These are phyloP conservation scores for Exophiala bonariae DNA, from an alignment of 2,329 filamentous ascomycete species.

Conservation along the genomic window DNA sequence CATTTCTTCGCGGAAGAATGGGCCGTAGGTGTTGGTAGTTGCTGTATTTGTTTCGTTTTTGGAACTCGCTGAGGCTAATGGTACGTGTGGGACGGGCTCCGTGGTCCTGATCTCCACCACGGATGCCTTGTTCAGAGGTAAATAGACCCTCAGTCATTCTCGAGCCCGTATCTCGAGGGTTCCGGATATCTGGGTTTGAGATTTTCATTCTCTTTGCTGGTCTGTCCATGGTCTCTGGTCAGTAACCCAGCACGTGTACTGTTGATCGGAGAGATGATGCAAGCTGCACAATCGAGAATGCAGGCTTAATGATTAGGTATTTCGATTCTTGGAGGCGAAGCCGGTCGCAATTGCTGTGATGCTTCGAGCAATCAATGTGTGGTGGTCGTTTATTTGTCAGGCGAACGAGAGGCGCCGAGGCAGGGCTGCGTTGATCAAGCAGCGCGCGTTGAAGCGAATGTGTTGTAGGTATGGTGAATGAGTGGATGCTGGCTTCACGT, in stretches of 20 bases:
- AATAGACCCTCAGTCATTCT: conserved; percentile 24
- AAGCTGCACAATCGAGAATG: too few species aligned
- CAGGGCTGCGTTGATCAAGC: neutral
- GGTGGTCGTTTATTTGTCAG: neutral
- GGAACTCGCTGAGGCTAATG: conserved; percentile 22
- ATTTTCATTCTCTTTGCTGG: conserved; percentile 27
- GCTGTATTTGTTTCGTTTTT: conserved; percentile 19
- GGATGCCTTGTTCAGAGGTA: conserved; percentile 24
- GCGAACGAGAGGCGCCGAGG: neutral
- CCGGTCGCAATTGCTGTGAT: neutral
- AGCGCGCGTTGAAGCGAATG: conserved; percentile 8
- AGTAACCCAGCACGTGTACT: conserved; percentile 5
- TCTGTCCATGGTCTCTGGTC: conserved; percentile 21
- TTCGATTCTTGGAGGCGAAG: neutral
- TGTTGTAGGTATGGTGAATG: conserved; percentile 5
- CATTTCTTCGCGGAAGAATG: conserved; percentile 15
- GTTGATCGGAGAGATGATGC: too few species aligned
- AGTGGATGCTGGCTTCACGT: conserved; percentile 20
- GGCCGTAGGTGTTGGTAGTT: conserved; percentile 13
- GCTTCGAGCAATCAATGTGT: conserved; percentile 5
- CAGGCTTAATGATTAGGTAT: too few species aligned
- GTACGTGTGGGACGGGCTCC: conserved; percentile 16
- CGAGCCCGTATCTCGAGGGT: conserved; percentile 22
- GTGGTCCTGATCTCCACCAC: conserved; percentile 15
- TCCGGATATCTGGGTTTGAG: conserved; percentile 23